Base-by-base conservation (phyloP, 1,284 basidiomycete species). In the Mycena sp. region DNA sequence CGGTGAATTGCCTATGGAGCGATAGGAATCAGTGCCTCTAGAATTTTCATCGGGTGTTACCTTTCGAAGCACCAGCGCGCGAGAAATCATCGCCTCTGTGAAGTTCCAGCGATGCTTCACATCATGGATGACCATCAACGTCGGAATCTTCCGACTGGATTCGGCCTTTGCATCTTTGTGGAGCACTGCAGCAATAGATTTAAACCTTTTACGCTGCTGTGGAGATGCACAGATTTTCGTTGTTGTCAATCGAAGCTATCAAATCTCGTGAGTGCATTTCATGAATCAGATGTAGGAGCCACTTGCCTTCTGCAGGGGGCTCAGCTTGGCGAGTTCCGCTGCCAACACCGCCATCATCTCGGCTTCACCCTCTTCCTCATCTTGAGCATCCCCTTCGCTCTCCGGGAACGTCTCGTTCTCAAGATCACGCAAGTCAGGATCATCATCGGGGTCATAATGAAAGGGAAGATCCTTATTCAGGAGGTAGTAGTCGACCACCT, bases 91-190 rank as follows among this genome's bases (percentile, higher is more conserved):
- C 11, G 70, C 71, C 50, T 73, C 67, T 2, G 70, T 74, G 17
- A 61, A 74, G 53, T 76, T 76, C 74, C 74, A 76, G 6, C 72
- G 61, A 17, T 66, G 74, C 10, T 58, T 46, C 25, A 76, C 69
- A 43, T 76, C 73, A 17, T 57, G 48, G 12, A 74, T 62, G 23
- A 71, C 69, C 70, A 70, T 71, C 11, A 73, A 59, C 9, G 48
- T 53, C 6, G 61, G 59, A 28, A 71, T 26, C 23, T 28, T 30
- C 11, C 41, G 50, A 12, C 55, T 50, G 1, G 48, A 49, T 16
- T 23, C n/a, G 1, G 21, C 14, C 1, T 16, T 11, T 17, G 45
- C n/a, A 0, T 44, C 41, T 14, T 30, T 21, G 38, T 65, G 46
- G n/a, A 38, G 10, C 2, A 25, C 14, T 1, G 41, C 23, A 3